Conservation (phyloP, 2,329 filamentous ascomycete species). For the Rutstroemia sp. region DNA sequence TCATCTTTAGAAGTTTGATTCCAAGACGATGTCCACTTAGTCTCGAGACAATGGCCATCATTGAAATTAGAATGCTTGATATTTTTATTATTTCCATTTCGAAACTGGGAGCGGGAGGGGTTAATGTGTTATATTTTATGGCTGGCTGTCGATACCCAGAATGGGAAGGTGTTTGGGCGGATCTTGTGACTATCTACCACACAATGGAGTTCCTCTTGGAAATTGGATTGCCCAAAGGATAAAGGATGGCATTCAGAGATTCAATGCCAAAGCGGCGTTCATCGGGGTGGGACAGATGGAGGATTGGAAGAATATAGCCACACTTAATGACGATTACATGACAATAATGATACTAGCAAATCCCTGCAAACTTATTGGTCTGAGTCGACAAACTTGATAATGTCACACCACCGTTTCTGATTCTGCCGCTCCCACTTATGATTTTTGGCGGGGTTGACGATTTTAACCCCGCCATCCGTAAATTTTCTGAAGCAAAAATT, state of each 20-base stretch:
- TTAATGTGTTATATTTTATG: not conserved
- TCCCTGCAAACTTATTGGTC: too few relatives aligned
- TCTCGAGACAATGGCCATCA: not conserved
- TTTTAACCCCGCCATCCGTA: constrained; percentile 7
- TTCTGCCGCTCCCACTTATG: not conserved
- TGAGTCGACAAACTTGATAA: too few relatives aligned
- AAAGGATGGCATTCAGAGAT: not conserved
- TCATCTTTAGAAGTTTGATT: too few relatives aligned
- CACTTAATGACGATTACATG: too few relatives aligned
- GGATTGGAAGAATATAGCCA: too few relatives aligned
- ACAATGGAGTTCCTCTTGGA: not conserved
- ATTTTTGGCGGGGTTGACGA: not conserved
- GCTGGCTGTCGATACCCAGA: not conserved
- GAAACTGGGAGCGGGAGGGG: not conserved
- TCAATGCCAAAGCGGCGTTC: too few relatives aligned
- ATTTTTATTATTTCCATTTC: not conserved
- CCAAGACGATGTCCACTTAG: too few relatives aligned
- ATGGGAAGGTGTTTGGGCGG: not conserved
- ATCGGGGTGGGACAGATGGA: too few relatives aligned
- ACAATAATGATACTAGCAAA: too few relatives aligned
- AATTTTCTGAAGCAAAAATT: constrained; percentile 9
- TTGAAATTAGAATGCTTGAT: not conserved
- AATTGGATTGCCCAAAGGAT: not conserved
- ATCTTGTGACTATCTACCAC: not conserved
- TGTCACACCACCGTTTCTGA: not conserved